These are phyloP conservation scores for Dioscorea dumetorum DNA, from an alignment of 106 monocot species.

Conservation along the genomic window DNA sequence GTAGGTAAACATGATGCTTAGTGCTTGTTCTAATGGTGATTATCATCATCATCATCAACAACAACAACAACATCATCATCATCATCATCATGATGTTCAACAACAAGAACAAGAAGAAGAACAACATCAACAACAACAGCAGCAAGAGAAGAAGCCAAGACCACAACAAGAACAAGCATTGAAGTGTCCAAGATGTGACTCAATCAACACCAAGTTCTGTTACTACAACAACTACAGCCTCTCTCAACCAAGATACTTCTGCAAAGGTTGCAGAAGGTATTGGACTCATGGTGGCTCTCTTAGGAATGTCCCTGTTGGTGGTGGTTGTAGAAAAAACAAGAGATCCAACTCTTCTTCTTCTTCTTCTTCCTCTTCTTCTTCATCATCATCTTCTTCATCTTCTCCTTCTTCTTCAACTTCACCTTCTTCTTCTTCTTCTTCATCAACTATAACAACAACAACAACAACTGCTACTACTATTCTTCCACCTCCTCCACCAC, in stretches of 20 bases:
- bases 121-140: neutral
- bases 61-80: neutral
- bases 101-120: neutral
- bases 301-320: constrained; percentile 6
- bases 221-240: constrained; percentile 88
- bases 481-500: neutral
- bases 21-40: too few species aligned
- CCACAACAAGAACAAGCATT: constrained; percentile 14
- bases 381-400: neutral
- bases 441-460: neutral
- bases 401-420: neutral
- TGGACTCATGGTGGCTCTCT: constrained; percentile 9
- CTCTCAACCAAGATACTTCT: constrained; percentile 42
- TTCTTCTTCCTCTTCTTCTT: neutral
- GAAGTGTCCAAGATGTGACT: constrained; percentile 44
- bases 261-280: constrained; percentile 8
- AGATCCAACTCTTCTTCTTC: neutral
- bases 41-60: neutral
- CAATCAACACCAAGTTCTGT: constrained; percentile 74
- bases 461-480: neutral
- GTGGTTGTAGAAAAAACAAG: constrained; percentile 7
- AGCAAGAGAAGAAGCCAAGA: constrained; percentile 3
- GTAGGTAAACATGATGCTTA: too few species aligned
- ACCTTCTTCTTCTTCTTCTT: neutral
- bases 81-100: neutral